Evolutionary conservation across 2,329 filamentous ascomycete genomes (phyloP).

Genomic region (Penicillium sp.): DNA sequence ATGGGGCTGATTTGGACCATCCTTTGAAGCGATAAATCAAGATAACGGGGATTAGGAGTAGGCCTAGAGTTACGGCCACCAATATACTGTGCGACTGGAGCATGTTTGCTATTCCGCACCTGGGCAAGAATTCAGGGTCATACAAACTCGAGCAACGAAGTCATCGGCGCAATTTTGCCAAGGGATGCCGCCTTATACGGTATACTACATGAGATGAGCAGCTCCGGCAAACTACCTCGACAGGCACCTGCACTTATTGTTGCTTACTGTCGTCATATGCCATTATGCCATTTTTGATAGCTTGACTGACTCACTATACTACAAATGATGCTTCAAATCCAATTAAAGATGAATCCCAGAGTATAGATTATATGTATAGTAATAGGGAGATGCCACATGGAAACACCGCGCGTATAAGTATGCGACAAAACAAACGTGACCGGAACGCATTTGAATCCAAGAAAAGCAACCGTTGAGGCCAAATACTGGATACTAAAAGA

Average conservation of each 20-base stretch:
- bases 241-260: background rate
- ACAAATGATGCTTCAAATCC: too few relatives aligned
- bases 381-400: background rate
- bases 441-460: background rate
- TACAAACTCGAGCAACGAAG: background rate
- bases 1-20: conserved; percentile 16
- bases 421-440: background rate
- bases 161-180: background rate
- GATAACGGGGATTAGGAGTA: background rate
- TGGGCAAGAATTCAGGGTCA: background rate
- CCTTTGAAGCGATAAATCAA: background rate
- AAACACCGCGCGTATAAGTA: background rate
- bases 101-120: background rate
- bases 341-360: background rate
- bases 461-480: background rate
- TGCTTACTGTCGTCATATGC: background rate
- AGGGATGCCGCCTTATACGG: background rate
- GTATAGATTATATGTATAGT: background rate
- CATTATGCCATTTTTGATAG: background rate
- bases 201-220: too few relatives aligned
- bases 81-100: background rate
- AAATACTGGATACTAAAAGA: background rate
- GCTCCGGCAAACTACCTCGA: too few relatives aligned
- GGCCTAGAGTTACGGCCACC: background rate
- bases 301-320: background rate